Percentiles rank a stretch among this genome's conserved stretches.
phyloP scores from a whole-genome alignment of 1,284 basidiomycete genomes.

The Ganoderma meredithae region DNA sequence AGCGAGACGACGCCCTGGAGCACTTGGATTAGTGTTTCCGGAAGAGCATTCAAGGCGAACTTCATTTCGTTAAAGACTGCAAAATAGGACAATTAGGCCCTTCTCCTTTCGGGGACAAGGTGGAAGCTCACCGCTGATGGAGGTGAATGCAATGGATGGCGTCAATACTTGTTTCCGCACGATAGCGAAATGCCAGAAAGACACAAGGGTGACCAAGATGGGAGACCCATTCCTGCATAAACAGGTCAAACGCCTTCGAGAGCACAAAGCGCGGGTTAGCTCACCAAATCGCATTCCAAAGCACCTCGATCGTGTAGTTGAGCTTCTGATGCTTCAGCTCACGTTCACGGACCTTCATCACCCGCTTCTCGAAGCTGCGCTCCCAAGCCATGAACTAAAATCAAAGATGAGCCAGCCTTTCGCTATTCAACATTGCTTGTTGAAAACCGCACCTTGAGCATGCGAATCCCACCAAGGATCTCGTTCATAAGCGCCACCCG shows the following conservation, averaged over 20 bases:
- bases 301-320: slow-evolving; percentile 85
- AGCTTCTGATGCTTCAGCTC: slow-evolving; percentile 86
- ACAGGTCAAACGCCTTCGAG: background rate
- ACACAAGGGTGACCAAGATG: slow-evolving; percentile 76
- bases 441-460: slow-evolving; percentile 43
- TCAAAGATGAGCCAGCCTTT: too few relatives aligned
- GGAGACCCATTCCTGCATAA: slow-evolving; percentile 71
- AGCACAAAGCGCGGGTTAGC: slow-evolving; percentile 14
- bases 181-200: slow-evolving; percentile 87
- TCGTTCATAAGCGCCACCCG: slow-evolving; percentile 94
- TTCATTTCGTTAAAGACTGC: slow-evolving; percentile 89
- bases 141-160: slow-evolving; percentile 88
- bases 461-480: slow-evolving; percentile 43
- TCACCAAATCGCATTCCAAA: slow-evolving; percentile 85
- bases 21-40: slow-evolving; percentile 90
- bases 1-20: slow-evolving; percentile 88
- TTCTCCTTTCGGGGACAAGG: background rate
- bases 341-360: slow-evolving; percentile 77
- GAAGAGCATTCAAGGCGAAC: slow-evolving; percentile 84
- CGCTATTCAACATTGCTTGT: too few relatives aligned
- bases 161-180: slow-evolving; percentile 74
- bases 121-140: slow-evolving; percentile 35
- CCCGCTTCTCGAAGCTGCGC: slow-evolving; percentile 83
- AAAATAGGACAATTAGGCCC: background rate
- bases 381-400: slow-evolving; percentile 94